phyloP scores from a whole-genome alignment of 1,284 basidiomycete genomes.

The Fomitopsis betulina region DNA sequence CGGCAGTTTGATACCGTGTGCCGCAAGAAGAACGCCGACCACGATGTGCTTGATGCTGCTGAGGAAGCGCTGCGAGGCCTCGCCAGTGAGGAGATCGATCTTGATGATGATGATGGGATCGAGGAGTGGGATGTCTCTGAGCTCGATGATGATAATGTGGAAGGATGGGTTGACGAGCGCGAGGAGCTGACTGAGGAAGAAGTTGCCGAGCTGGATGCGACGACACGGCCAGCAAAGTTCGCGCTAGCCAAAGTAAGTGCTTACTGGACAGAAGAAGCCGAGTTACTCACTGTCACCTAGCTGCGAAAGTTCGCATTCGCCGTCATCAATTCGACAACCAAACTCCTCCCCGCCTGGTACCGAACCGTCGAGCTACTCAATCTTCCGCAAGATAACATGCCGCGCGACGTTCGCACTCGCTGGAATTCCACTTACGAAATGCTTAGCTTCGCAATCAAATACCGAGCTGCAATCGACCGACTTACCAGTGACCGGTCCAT shows the following conservation, averaged over 20 bases:
- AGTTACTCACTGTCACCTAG: no score
- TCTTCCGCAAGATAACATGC: neutral
- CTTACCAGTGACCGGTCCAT: neutral
- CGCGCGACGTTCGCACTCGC: neutral
- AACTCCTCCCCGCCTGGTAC: neutral
- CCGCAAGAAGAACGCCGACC: neutral
- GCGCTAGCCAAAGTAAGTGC: slow-evolving; percentile 16
- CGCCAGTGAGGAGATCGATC: neutral
- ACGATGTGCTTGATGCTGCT: neutral
- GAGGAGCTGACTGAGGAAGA: slow-evolving; percentile 7
- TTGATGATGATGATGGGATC: neutral
- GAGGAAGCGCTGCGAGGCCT: neutral
- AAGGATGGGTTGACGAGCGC: slow-evolving; percentile 11
- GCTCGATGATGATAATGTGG: slow-evolving; percentile 6
- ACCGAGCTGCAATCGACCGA: neutral
- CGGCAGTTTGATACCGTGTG: neutral
- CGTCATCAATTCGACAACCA: neutral
- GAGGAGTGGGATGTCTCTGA: no score
- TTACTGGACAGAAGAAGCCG: neutral
- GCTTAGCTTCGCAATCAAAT: neutral
- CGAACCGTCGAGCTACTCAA: neutral
- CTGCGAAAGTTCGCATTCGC: neutral
- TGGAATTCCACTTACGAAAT: neutral
- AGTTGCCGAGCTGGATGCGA: slow-evolving; percentile 1
- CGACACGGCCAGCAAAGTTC: slow-evolving; percentile 11